phyloP scores from a whole-genome alignment of 73 alveolate species.

The Paramecium biaurelia region DNA sequence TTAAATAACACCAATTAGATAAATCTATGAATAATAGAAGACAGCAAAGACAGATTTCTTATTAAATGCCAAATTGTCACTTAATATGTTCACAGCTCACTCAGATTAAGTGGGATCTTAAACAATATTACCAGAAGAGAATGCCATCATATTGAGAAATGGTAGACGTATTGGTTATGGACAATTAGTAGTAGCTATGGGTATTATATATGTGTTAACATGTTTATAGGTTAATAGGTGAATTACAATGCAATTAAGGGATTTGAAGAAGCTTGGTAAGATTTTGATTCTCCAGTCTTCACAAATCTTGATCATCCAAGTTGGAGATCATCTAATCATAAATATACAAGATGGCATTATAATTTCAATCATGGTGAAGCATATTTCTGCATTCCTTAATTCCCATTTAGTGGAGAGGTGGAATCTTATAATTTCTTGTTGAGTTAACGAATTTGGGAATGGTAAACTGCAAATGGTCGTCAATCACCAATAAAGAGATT shows the following conservation, averaged over 20 bases:
- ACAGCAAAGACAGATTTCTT: constrained; percentile 48
- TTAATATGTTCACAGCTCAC: constrained; percentile 56
- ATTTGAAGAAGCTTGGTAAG: constrained; percentile 67
- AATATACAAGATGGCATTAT: constrained; percentile 41
- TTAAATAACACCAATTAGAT: constrained; percentile 22
- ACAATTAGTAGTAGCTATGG: constrained; percentile 76
- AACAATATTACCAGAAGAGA: constrained; percentile 72
- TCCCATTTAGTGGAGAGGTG: constrained; percentile 61
- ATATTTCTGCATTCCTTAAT: constrained; percentile 63
- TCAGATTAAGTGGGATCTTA: constrained; percentile 32
- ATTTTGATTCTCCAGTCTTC: constrained; percentile 55
- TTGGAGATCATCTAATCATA: constrained; percentile 57
- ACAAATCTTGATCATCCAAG: constrained; percentile 50
- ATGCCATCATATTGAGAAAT: constrained; percentile 70
- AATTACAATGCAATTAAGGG: constrained; percentile 71
- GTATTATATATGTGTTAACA: background rate
- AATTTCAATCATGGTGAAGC: constrained; percentile 61
- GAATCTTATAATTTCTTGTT: constrained; percentile 51
- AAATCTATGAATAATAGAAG: constrained; percentile 50
- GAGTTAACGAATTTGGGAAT: constrained; percentile 47
- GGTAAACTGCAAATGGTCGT: constrained; percentile 49
- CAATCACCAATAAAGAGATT: constrained; percentile 37
- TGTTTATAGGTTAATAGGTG: constrained; percentile 63
- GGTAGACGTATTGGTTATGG: constrained; percentile 82
- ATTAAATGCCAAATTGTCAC: constrained; percentile 46